A percentile compares a stretch with the other conserved stretches of the same genome.
These are phyloP conservation scores for Dictyostelium capitatum DNA, from an alignment of 78 protist genomes.

Conservation along the genomic window DNA sequence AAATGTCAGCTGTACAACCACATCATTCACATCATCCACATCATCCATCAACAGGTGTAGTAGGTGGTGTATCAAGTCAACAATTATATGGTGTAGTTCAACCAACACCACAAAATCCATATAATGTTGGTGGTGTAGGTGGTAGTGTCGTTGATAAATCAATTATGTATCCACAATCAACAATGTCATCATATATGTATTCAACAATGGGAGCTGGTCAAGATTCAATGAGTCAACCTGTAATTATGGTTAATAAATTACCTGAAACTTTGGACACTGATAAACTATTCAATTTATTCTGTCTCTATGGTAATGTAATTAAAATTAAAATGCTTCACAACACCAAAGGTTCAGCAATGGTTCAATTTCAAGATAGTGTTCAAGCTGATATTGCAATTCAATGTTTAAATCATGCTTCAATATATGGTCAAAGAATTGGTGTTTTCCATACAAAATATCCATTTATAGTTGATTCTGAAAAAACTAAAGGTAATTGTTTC, in stretches of 20 bases:
- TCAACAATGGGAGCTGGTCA: neutral
- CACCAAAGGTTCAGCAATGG: conserved; percentile 69
- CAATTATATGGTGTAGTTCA: neutral
- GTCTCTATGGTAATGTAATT: conserved; percentile 78
- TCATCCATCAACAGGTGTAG: neutral
- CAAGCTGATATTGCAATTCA: conserved; percentile 70
- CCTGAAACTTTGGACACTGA: conserved; percentile 59
- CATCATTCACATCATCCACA: neutral
- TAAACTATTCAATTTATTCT: conserved; percentile 67
- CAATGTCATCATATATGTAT: conserved; percentile 12
- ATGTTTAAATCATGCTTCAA: conserved; percentile 28
- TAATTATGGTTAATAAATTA: conserved; percentile 57
- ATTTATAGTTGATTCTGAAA: conserved; percentile 61
- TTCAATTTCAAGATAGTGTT: conserved; percentile 57
- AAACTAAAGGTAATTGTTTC: conserved; percentile 78
- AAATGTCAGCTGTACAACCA: neutral
- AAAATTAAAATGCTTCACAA: conserved; percentile 71
- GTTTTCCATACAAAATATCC: conserved; percentile 52
- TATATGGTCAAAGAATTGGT: conserved; percentile 57
- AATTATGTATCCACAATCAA: conserved; percentile 18
- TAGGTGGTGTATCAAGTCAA: neutral
- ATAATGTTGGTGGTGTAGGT: conserved; percentile 2
- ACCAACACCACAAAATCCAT: neutral
- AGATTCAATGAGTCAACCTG: conserved; percentile 16
- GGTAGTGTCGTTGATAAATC: neutral